Percentiles rank a stretch among this genome's conserved stretches.
Evolutionary conservation across 106 monocot genomes (phyloP).

Genomic region (Iris macrosiphon): DNA sequence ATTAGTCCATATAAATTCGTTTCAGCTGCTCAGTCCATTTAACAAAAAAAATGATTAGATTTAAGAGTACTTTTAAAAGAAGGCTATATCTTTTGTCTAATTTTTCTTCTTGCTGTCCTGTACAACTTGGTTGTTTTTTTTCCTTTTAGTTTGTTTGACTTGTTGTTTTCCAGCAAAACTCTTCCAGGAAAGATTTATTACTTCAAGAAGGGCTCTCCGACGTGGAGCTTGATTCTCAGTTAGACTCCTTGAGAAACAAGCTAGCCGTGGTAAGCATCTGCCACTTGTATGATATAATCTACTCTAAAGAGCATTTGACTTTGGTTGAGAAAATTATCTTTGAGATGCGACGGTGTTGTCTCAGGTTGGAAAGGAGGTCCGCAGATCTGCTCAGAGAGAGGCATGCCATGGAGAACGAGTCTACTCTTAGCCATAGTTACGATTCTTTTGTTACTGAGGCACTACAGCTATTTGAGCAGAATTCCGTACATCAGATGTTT

Average conservation of each 20-base stretch:
- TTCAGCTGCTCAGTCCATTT: no score
- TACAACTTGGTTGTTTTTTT: neutral
- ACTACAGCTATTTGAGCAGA: conserved; percentile 29
- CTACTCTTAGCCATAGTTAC: conserved; percentile 16
- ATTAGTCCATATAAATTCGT: no score
- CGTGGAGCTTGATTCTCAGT: conserved; percentile 45
- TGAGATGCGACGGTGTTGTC: neutral
- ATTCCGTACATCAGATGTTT: conserved; percentile 26
- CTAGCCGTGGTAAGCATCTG: conserved; percentile 46
- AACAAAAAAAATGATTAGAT: no score
- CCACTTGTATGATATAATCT: neutral
- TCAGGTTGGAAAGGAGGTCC: conserved; percentile 47
- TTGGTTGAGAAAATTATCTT: neutral
- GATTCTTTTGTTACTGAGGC: conserved; percentile 30
- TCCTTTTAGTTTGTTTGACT: neutral
- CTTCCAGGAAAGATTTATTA: conserved; percentile 10
- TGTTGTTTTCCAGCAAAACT: conserved; percentile 19
- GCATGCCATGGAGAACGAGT: conserved; percentile 41
- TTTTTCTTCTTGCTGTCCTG: neutral
- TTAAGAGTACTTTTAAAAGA: neutral
- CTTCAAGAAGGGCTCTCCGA: conserved; percentile 26
- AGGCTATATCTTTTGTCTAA: neutral
- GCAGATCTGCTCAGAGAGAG: conserved; percentile 39
- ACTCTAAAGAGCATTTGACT: neutral
- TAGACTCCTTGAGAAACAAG: conserved; percentile 60